A percentile compares a stretch with the other conserved stretches of the same genome.
These are phyloP conservation scores for Fusarium sp. DNA, from an alignment of 2,329 filamentous ascomycete species.

Conservation along the genomic window DNA sequence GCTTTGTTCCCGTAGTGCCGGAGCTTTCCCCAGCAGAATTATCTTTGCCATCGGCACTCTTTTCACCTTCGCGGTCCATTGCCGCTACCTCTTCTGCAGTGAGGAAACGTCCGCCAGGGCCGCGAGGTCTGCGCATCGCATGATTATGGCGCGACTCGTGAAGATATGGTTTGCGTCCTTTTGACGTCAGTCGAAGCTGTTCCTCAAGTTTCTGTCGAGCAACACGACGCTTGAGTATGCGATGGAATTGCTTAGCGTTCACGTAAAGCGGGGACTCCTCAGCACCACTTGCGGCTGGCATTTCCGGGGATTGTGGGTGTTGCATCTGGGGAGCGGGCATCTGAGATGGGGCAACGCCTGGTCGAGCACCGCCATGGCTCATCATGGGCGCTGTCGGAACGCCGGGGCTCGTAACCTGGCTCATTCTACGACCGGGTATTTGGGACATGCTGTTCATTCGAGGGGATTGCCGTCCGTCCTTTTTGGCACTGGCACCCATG, in stretches of 20 bases:
- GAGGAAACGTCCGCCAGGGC: constrained; percentile 93
- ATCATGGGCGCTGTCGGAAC: constrained; percentile 81
- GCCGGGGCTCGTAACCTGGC: constrained; percentile 80
- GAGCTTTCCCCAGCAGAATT: constrained; percentile 42
- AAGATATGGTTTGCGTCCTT: constrained; percentile 95
- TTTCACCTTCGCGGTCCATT: constrained; percentile 76
- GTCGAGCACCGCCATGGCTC: constrained; percentile 69
- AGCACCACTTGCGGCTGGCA: constrained; percentile 73
- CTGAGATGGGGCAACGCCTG: constrained; percentile 67
- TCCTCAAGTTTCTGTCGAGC: constrained; percentile 95
- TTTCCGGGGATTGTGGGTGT: constrained; percentile 81
- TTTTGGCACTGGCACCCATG: constrained; percentile 78
- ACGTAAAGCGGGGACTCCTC: constrained; percentile 97
- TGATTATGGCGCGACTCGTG: constrained; percentile 99
- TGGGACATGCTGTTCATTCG: constrained; percentile 74
- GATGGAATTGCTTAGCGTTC: constrained; percentile 98
- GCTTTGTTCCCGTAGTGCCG: constrained; percentile 62
- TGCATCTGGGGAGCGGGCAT: constrained; percentile 74
- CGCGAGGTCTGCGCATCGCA: constrained; percentile 94
- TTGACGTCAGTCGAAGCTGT: constrained; percentile 88
- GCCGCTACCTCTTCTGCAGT: constrained; percentile 95
- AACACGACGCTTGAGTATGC: constrained; percentile 93
- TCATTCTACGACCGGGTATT: constrained; percentile 75
- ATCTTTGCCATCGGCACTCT: constrained; percentile 54
- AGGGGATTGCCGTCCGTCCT: constrained; percentile 80